Percentiles rank a stretch among this genome's conserved stretches.
phyloP scores from a whole-genome alignment of 192 early-diverging fungal genomes.

The Umbelopsis ramanniana region DNA sequence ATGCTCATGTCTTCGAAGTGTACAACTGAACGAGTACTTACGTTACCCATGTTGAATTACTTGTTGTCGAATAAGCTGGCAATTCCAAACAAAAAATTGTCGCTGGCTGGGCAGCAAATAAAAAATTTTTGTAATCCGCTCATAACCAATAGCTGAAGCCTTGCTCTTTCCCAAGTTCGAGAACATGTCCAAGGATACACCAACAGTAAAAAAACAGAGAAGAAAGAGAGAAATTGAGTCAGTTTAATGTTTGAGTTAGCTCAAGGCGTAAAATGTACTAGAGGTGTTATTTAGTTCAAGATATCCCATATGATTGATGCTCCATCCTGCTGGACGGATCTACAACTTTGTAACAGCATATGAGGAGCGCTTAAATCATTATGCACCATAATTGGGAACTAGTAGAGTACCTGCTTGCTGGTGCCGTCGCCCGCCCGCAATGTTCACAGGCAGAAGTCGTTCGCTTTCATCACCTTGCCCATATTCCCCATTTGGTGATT shows the following conservation, averaged over 20 bases:
- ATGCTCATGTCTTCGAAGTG: not conserved
- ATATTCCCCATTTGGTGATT: conserved; percentile 10
- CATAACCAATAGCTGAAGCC: not conserved
- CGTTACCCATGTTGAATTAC: conserved; percentile 18
- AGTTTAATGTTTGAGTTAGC: no score
- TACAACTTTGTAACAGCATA: not conserved
- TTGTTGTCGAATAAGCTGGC: not conserved
- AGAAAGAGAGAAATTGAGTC: no score
- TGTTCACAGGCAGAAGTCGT: not conserved
- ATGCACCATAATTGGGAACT: conserved; percentile 1
- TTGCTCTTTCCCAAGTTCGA: no score
- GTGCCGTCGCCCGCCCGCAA: not conserved
- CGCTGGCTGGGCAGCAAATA: not conserved
- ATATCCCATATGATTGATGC: no score
- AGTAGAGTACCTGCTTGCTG: not conserved
- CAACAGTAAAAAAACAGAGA: no score
- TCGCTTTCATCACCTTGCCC: conserved; percentile 4
- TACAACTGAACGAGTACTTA: not conserved
- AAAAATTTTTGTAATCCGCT: not conserved
- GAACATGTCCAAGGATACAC: no score
- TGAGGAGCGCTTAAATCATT: not conserved
- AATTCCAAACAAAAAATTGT: not conserved
- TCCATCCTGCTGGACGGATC: not conserved
- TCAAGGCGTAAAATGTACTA: no score
- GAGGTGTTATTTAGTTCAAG: no score